Evolutionary conservation across 192 early-diverging fungal species (phyloP).

Genomic region (Umbelopsis sp.): DNA sequence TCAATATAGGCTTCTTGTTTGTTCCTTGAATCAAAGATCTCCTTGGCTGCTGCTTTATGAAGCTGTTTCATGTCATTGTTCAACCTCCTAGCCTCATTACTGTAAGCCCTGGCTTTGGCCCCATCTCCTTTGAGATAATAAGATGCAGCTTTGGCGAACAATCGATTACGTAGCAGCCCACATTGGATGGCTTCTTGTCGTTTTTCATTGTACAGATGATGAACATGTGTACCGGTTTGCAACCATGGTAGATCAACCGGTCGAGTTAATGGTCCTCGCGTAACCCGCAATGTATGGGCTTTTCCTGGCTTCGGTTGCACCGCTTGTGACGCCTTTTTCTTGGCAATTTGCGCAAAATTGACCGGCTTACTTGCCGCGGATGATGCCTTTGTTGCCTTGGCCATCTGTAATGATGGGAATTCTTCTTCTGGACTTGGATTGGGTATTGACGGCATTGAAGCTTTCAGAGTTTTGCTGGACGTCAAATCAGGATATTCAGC

Average conservation of each 20-base stretch:
- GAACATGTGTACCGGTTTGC: constrained; percentile 46
- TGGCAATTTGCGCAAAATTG: constrained; percentile 41
- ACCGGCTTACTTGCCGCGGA: constrained; percentile 19
- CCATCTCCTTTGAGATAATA: constrained; percentile 52
- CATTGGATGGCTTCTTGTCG: constrained; percentile 51
- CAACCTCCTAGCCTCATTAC: constrained; percentile 47
- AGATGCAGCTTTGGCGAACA: constrained; percentile 48
- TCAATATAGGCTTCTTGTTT: constrained; percentile 52
- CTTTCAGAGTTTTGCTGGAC: not conserved
- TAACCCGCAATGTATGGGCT: not conserved
- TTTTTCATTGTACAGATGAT: constrained; percentile 40
- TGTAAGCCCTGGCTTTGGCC: constrained; percentile 42
- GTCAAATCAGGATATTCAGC: constrained; percentile 17
- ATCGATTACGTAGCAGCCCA: constrained; percentile 48
- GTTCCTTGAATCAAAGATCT: constrained; percentile 52
- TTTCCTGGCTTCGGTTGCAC: constrained; percentile 19
- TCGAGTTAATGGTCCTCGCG: not conserved
- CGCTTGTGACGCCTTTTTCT: constrained; percentile 39
- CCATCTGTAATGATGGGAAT: constrained; percentile 11
- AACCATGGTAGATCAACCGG: constrained; percentile 52
- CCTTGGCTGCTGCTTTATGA: constrained; percentile 45
- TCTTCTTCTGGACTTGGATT: not conserved
- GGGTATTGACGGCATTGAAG: not conserved
- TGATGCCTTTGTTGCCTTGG: not conserved
- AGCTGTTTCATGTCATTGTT: constrained; percentile 54